Evolutionary conservation across 257 asterid species (phyloP), one percentile per base, ranked within the genome.

Genomic region (Apocynum venetum): DNA sequence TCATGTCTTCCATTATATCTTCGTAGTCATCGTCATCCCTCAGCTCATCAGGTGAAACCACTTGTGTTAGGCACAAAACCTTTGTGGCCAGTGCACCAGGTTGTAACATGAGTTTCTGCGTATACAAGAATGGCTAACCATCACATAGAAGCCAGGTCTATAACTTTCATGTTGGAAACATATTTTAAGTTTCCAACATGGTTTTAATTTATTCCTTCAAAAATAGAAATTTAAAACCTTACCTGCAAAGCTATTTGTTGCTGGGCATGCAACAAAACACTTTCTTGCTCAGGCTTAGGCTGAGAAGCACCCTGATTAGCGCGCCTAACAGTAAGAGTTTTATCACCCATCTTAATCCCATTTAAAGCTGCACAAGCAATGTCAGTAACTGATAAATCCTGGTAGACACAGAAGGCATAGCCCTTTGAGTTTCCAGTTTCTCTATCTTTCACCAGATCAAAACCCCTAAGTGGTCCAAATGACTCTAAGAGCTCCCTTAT

Each of bases 381-480:
- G 86, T 96, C 98, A 25, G 99, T 96, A 70, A 96, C 98, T 11
- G 98, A 88, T 57, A 91, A 81, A 80, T 96, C 99, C 77, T 89
- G 89, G 80, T 93, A 96, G 72, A 96, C 98, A 87, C 99, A 96
- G 81, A 96, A 96, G 6, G 99, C 99, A 87, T 96, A 93, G 85
- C 99, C 99, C 88, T 96, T 96, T 41, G 99, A 96, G 85, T 96
- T 96, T 76, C 99, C 98, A 4, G 99, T 96, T 87, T 96, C 98
- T 84, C 98, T 84, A 82, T 96, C 99, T 88, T 93, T 96, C 61
- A 96, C 98, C 82, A 96, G 86, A 87, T 93, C 97, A 83, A 96
- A 96, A 75, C 97, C 97, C 49, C 97, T 91, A 77, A 96, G 97
- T 4, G 96, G 91, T 47, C 99, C 99, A 88, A 96, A 96, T 64